These are phyloP conservation scores for Anthoceros angustus DNA, from an alignment of 225 moss, liverwort and hornwort genomes.

Conservation along the genomic window DNA sequence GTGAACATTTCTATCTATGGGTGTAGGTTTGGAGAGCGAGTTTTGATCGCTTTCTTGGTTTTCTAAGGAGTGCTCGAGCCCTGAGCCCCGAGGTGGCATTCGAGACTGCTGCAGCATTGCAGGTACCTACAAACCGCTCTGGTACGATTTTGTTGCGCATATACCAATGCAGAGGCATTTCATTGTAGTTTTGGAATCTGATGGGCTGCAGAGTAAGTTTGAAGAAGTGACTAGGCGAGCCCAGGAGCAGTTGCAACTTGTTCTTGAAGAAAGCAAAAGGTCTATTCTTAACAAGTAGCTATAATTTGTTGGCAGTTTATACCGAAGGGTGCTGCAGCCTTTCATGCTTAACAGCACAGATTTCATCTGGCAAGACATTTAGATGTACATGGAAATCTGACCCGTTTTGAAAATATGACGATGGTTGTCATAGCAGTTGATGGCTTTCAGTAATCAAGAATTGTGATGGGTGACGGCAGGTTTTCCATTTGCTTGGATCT, in stretches of 20 bases:
- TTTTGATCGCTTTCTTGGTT: constrained; percentile 87
- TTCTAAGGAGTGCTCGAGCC: constrained; percentile 87
- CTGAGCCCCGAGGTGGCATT: constrained; percentile 86
- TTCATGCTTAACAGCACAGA: not conserved
- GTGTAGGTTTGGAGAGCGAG: constrained; percentile 75
- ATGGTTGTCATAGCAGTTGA: not conserved
- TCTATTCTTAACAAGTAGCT: constrained; percentile 5
- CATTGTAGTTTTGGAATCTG: not conserved
- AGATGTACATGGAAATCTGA: not conserved
- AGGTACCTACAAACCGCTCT: constrained; percentile 24
- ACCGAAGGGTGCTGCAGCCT: not conserved
- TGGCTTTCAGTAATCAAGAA: too few species aligned
- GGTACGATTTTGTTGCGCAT: not conserved
- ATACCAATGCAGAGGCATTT: not conserved
- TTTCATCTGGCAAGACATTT: too few species aligned
- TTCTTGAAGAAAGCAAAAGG: constrained; percentile 79
- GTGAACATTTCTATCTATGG: not conserved
- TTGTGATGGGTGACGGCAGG: constrained; percentile 18
- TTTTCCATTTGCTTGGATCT: constrained; percentile 77
- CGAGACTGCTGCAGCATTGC: constrained; percentile 90
- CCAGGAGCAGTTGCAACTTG: constrained; percentile 84
- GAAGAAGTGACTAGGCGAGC: constrained; percentile 97
- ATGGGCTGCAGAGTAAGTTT: constrained; percentile 54
- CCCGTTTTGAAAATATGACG: not conserved
- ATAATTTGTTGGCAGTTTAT: not conserved